A percentile compares a stretch with the other conserved stretches of the same genome.
Evolutionary conservation across 2,329 filamentous ascomycete genomes (phyloP).

Genomic region (Fusarium citri): DNA sequence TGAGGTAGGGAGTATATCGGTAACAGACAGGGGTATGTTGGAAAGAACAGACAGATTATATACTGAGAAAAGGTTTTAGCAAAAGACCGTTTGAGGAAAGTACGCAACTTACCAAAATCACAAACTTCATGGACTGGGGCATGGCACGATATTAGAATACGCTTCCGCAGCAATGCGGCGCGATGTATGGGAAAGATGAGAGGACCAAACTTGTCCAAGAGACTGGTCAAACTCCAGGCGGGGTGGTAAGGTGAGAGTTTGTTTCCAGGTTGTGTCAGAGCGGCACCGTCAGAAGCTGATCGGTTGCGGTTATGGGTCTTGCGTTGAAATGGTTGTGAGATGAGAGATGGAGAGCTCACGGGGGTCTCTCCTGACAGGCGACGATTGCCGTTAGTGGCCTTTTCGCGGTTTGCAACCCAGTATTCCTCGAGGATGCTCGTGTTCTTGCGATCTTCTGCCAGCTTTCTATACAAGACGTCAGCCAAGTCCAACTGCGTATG

Average conservation of each 20-base stretch:
- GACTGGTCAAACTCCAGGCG: conserved; percentile 80
- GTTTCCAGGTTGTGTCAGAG: conserved; percentile 70
- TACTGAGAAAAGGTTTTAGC: conserved; percentile 64
- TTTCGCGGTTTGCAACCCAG: conserved; percentile 71
- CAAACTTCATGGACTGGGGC: conserved; percentile 87
- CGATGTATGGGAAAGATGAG: conserved; percentile 92
- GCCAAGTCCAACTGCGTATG: conserved; percentile 17
- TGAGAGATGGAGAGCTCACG: conserved; percentile 62
- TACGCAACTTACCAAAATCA: conserved; percentile 79
- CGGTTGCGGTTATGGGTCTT: conserved; percentile 65
- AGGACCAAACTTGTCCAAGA: conserved; percentile 88
- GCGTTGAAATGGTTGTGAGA: conserved; percentile 47
- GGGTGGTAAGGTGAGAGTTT: conserved; percentile 83
- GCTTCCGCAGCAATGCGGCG: conserved; percentile 85
- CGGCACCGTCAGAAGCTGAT: conserved; percentile 71
- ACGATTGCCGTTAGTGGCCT: conserved; percentile 50
- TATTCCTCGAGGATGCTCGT: conserved; percentile 78
- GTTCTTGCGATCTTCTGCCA: conserved; percentile 74
- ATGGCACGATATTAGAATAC: conserved; percentile 87
- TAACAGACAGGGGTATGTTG: conserved; percentile 81
- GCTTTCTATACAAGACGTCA: conserved; percentile 56
- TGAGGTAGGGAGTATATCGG: conserved; percentile 73
- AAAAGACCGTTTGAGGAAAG: fast-evolving
- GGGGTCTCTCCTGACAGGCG: conserved; percentile 59
- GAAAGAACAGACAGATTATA: conserved; percentile 95